These are phyloP conservation scores for Saccharomycopsis sp. DNA, from an alignment of 805 yeast genomes.

Conservation along the genomic window DNA sequence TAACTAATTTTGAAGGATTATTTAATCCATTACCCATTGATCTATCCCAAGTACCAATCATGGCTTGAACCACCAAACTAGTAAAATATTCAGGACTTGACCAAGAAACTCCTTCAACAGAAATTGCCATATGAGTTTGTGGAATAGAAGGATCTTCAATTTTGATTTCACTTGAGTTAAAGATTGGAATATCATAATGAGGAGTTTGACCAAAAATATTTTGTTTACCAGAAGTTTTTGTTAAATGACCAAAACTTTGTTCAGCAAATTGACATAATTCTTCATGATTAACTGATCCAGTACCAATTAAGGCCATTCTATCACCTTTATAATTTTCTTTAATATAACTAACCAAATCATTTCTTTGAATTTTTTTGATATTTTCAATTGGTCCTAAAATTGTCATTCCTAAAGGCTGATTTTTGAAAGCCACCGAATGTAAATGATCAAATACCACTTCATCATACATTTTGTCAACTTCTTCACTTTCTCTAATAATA, in stretches of 20 bases:
- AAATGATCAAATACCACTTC: conserved; percentile 96
- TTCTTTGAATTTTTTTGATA: conserved; percentile 67
- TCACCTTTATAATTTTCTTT: conserved; percentile 86
- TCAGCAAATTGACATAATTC: conserved; percentile 70
- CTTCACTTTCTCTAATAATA: conserved; percentile 92
- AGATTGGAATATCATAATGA: conserved; percentile 59
- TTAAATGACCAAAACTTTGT: conserved; percentile 62
- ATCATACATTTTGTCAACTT: conserved; percentile 96
- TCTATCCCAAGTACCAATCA: conserved; percentile 96
- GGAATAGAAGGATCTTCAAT: conserved; percentile 77
- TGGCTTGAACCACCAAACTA: conserved; percentile 92
- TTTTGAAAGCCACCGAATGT: conserved; percentile 83
- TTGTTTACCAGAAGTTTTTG: conserved; percentile 39
- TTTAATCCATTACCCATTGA: conserved; percentile 75
- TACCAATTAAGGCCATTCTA: conserved; percentile 96
- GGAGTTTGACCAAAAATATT: conserved; percentile 61
- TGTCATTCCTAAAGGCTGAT: conserved; percentile 92
- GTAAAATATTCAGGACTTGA: conserved; percentile 90
- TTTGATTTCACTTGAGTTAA: conserved; percentile 78
- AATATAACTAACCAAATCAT: conserved; percentile 73
- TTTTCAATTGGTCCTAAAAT: conserved; percentile 90
- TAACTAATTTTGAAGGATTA: conserved; percentile 77
- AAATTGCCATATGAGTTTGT: conserved; percentile 82
- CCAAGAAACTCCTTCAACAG: conserved; percentile 99
- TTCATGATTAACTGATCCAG: conserved; percentile 87